These are phyloP conservation scores for Vitis rupestris DNA, from an alignment of 164 flowering plant genomes.

Conservation along the genomic window DNA sequence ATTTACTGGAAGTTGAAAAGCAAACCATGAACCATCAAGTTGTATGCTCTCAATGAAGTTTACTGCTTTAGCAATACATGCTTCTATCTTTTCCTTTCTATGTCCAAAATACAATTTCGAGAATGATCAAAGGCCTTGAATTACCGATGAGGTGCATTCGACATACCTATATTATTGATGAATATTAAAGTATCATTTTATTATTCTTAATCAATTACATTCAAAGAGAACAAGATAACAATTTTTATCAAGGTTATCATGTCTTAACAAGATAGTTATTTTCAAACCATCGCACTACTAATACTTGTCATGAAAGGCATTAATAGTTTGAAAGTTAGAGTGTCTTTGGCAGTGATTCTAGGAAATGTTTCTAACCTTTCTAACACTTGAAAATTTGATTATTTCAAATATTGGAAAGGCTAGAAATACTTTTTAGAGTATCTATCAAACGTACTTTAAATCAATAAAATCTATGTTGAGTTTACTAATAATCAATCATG, in stretches of 20 bases:
- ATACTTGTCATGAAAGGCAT: no score
- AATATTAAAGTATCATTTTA: neutral
- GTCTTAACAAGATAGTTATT: no score
- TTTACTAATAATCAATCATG: conserved; percentile 53
- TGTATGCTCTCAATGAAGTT: conserved; percentile 41
- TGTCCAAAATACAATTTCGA: conserved; percentile 30
- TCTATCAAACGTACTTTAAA: neutral
- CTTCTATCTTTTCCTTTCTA: conserved; percentile 34
- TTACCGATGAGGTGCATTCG: conserved; percentile 55
- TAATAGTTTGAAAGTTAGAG: no score
- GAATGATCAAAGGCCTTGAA: conserved; percentile 41
- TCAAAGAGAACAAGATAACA: no score
- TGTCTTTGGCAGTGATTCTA: no score
- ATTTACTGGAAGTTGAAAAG: no score
- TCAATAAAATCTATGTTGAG: neutral
- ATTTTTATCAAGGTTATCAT: no score
- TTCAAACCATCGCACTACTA: no score
- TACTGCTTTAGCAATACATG: conserved; percentile 35
- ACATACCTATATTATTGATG: conserved; percentile 30
- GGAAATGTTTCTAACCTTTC: no score
- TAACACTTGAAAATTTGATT: no score
- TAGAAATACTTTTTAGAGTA: no score
- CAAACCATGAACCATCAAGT: conserved; percentile 58
- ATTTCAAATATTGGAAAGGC: no score
- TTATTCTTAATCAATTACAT: neutral